Base-by-base conservation (phyloP, 2,329 filamentous ascomycete species). In the Hypoxylon sp. region DNA sequence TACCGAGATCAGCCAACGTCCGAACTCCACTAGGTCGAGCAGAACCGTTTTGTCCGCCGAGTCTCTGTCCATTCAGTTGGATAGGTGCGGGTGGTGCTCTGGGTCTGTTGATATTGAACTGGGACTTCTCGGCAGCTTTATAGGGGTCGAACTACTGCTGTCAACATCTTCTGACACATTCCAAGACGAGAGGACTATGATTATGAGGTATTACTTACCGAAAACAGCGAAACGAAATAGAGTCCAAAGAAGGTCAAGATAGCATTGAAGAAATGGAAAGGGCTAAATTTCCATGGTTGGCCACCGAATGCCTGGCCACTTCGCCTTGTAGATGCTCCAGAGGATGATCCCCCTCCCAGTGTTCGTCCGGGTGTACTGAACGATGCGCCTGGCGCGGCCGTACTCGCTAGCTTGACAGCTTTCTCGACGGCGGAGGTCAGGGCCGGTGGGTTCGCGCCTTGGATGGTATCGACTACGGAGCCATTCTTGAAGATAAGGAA, bases 401-500 rank as follows among this genome's bases (percentile, higher is more conserved):
- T 78, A 6, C 81, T 81, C 3, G 81, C 82, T 17, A 90, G 81
- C 77, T 87, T 88, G 57, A 89, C 83, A 3, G 88, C 88, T 78
- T 92, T 92, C 75, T 91, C 90, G 71, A 98, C 90, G 24, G 92
- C 93, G 62, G 89, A 86, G 37, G 90, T 91, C 47, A 99, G 88
- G 57, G 89, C 90, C 10, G 90, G 86, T 1, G 90, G 88, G 82
- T 97, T 92, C 35, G 94, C 94, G 74, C 96, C 96, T 76, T 88
- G 87, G 77, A 97, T 90, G 33, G 92, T 94, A 72, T 93, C 87
- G 77, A 92, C 86, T 75, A 91, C 88, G 71, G 87, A 84, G 74
- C 91, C 91, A 78, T 88, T 89, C 82, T 93, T 91, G 85, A 94
- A 94, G 81, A 98, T 90, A 79, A 98, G 88, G 82, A 99, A 98